Base-by-base conservation (phyloP, 2,329 filamentous ascomycete species). In the Grosmannia huntii region DNA sequence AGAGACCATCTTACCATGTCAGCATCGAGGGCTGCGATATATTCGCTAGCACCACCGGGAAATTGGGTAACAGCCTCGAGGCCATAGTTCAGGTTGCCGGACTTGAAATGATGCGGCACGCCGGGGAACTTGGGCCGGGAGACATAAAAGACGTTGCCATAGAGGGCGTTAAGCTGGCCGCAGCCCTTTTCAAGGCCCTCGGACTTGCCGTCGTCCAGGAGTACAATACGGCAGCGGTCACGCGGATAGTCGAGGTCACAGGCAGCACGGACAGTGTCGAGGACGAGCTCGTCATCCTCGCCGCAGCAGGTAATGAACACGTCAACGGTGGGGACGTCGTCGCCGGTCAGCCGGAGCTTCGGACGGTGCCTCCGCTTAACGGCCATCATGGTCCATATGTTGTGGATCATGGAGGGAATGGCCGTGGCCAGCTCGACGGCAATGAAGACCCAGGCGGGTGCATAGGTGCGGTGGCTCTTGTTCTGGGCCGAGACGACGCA, bases 61-160 rank as follows among this genome's bases (percentile, higher is more conserved):
- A 83, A 68, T n/a, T 69, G 65, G 19, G 72, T 71, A 5, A 76
- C 72, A 57, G 75, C 72, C 19, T 81, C 76, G 23, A 82, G 68
- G 38, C 79, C 83, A 58, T 81, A 79, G 68, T 84, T 85, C 56
- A 85, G 70, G 65, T 85, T 85, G 55, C 82, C 82, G 1, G 82
- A 81, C 71, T 85, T 85, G 73, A 81, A 84, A 65, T 82, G 77
- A 63, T 80, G 74, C 1, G 76, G 75, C 38, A 74, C 69, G 9
- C 75, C 75, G 4, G 74, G 73, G 51, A 71, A 69, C 68, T 78
- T 78, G 41, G 72, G 69, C 19, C 79, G 76, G 2, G 78, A 73
- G 65, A 77, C 73, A 67, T 83, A 83, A 62, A 72, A 74, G 9
- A 81, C 66, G 59, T 83, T 80, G 16, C 73, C 72, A 58, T 73